Evolutionary conservation across 495 filamentous ascomycete species (phyloP).

Genomic region (Haplographium delicatum): DNA sequence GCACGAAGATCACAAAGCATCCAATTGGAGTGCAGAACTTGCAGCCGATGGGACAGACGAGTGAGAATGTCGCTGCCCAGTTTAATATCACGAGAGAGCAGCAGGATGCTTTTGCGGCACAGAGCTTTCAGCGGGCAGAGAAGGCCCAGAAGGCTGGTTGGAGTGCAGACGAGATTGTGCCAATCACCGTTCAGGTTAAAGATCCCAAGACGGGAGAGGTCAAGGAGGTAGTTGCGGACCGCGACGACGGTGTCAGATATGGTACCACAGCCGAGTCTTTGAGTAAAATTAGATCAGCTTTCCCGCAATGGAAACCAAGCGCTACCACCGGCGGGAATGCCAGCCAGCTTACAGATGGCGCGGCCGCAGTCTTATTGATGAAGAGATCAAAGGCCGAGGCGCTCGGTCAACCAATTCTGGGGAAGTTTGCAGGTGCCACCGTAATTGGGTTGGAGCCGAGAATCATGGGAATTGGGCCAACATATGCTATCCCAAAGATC

Average conservation of each 20-base stretch:
- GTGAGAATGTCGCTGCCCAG: constrained; percentile 88
- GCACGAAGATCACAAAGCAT: constrained; percentile 56
- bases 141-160: constrained; percentile 84
- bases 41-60: constrained; percentile 95
- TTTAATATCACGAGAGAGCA: constrained; percentile 72
- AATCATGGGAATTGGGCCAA: constrained; percentile 96
- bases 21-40: constrained; percentile 71
- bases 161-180: constrained; percentile 91
- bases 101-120: constrained; percentile 81
- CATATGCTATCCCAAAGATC: constrained; percentile 90
- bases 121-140: constrained; percentile 81
- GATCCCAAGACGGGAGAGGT: constrained; percentile 73
- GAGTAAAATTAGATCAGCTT: constrained; percentile 82
- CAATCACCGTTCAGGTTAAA: constrained; percentile 73
- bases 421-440: constrained; percentile 88
- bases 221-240: constrained; percentile 65
- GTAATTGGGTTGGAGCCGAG: constrained; percentile 83
- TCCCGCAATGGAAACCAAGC: constrained; percentile 68
- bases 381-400: constrained; percentile 80
- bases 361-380: constrained; percentile 88
- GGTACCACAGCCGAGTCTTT: constrained; percentile 82
- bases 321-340: constrained; percentile 89
- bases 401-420: constrained; percentile 84
- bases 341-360: constrained; percentile 90
- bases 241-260: constrained; percentile 82